Percentiles rank a stretch among this genome's conserved stretches.
Conservation (phyloP, 805 yeast species). For the Saccharomyces mikatae region DNA sequence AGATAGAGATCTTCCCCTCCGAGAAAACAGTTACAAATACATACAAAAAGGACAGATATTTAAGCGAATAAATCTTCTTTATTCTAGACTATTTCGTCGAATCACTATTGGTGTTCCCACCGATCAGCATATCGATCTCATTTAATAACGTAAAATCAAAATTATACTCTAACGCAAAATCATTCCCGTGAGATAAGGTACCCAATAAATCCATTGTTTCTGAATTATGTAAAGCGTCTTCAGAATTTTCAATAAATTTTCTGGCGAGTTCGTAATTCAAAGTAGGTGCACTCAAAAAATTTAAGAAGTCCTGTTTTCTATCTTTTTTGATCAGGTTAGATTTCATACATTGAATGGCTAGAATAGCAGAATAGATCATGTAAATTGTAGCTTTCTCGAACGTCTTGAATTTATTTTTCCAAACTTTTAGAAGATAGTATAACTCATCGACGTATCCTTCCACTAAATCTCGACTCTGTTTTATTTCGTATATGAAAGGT, state of each 20-base stretch:
- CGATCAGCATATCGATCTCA: constrained; percentile 25
- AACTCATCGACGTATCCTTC: constrained; percentile 23
- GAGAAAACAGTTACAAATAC: neutral
- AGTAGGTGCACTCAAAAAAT: constrained; percentile 17
- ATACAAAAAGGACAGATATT: neutral
- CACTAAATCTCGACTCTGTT: constrained; percentile 15
- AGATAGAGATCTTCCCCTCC: neutral
- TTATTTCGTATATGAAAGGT: constrained; percentile 37
- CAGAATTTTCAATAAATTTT: constrained; percentile 18
- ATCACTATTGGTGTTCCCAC: constrained; percentile 1
- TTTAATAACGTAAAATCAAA: constrained; percentile 26
- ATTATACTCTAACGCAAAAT: constrained; percentile 26
- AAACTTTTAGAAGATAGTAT: constrained; percentile 11
- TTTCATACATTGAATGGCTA: constrained; percentile 25
- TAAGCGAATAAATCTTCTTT: neutral
- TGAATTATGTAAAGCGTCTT: constrained; percentile 11
- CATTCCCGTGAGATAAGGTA: constrained; percentile 22
- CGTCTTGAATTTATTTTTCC: constrained; percentile 14
- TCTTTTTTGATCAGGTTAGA: constrained; percentile 14
- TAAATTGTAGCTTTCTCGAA: constrained; percentile 22
- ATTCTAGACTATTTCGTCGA: neutral
- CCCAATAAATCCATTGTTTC: constrained; percentile 23
- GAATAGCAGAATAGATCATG: constrained; percentile 24
- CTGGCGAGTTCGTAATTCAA: constrained; percentile 23
- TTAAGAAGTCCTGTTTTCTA: constrained; percentile 9